These are phyloP conservation scores for Boletus barrowsii DNA, from an alignment of 768 basidiomycete genomes.

Conservation along the genomic window DNA sequence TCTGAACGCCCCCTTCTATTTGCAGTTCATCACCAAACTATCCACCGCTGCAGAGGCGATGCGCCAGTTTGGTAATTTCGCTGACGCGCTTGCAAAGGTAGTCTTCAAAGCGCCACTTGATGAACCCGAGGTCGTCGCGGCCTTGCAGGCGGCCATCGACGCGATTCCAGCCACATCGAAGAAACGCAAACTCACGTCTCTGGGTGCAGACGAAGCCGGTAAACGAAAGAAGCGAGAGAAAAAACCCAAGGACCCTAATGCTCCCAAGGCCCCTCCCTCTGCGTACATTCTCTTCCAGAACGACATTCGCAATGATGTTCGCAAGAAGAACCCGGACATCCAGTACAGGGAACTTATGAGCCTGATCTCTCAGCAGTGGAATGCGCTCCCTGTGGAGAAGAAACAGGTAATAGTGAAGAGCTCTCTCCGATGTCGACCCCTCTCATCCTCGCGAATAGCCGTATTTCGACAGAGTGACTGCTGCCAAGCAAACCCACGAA, in stretches of 20 bases:
- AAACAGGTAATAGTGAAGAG: slow-evolving; percentile 61
- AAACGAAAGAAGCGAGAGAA: slow-evolving; percentile 42
- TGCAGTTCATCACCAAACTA: slow-evolving; percentile 56
- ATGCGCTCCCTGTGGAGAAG: slow-evolving; percentile 57
- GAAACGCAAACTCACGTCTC: slow-evolving; percentile 51
- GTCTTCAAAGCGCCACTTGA: slow-evolving; percentile 39
- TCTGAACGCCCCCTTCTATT: slow-evolving; percentile 22
- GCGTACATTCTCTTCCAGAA: slow-evolving; percentile 96
- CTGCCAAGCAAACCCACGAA: slow-evolving; percentile 63
- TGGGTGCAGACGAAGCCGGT: slow-evolving; percentile 36
- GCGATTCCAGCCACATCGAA: slow-evolving; percentile 33
- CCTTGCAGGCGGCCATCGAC: slow-evolving; percentile 29
- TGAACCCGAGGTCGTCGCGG: slow-evolving; percentile 28
- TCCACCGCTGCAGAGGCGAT: slow-evolving; percentile 57
- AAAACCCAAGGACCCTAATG: slow-evolving; percentile 83
- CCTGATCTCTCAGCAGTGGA: slow-evolving; percentile 76
- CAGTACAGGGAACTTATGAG: slow-evolving; percentile 69
- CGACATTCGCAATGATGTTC: slow-evolving; percentile 73
- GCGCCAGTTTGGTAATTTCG: slow-evolving; percentile 58
- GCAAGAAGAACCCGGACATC: slow-evolving; percentile 59
- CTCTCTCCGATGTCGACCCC: neutral
- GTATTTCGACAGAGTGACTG: slow-evolving; percentile 41
- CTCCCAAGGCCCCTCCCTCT: slow-evolving; percentile 89
- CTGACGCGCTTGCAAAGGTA: slow-evolving; percentile 56
- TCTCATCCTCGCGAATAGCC: slow-evolving; percentile 21